Base-by-base conservation (phyloP, 208 protist genomes). In the Trypanosoma cruzi region DNA sequence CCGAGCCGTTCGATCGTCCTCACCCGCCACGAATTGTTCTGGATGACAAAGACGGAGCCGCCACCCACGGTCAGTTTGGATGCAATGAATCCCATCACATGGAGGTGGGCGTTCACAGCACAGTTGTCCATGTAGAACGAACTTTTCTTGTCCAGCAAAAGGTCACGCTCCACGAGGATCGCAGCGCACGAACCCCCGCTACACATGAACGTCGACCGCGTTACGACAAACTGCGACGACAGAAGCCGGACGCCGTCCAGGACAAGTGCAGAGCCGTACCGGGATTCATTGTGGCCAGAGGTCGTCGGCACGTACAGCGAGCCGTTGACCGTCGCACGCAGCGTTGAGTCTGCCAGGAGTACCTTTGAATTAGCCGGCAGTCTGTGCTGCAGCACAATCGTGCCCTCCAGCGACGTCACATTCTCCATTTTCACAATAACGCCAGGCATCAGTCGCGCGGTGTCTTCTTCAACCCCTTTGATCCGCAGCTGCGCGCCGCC, bases 111-210 rank as follows among this genome's bases (percentile, higher is more conserved):
- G 14, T 52, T 56, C 24, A 61, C 40, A 13, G 32, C 52, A 42
- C 44, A 70, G 52, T 60, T 60, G 46, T 70, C 49, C 64, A 70
- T 54, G 52, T 70, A 70, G n/a, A 70, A 63, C 32, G n/a, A n/a
- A n/a, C n/a, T n/a, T n/a, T n/a, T n/a, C n/a, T n/a, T n/a, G n/a
- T n/a, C n/a, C n/a, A n/a, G n/a, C n/a, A n/a, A n/a, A n/a, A n/a
- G n/a, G n/a, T n/a, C n/a, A n/a, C n/a, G n/a, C n/a, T n/a, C n/a
- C n/a, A n/a, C n/a, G n/a, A n/a, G n/a, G n/a, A n/a, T n/a, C n/a
- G n/a, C n/a, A n/a, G n/a, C n/a, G n/a, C n/a, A n/a, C n/a, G n/a
- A n/a, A n/a, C n/a, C n/a, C n/a, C n/a, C n/a, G n/a, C n/a, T n/a
- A n/a, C n/a, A n/a, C n/a, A n/a, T n/a, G n/a, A n/a, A n/a, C n/a